Evolutionary conservation across 176 grass and related monocot genomes (phyloP).

Genomic region (Cenchrus purpureus): DNA sequence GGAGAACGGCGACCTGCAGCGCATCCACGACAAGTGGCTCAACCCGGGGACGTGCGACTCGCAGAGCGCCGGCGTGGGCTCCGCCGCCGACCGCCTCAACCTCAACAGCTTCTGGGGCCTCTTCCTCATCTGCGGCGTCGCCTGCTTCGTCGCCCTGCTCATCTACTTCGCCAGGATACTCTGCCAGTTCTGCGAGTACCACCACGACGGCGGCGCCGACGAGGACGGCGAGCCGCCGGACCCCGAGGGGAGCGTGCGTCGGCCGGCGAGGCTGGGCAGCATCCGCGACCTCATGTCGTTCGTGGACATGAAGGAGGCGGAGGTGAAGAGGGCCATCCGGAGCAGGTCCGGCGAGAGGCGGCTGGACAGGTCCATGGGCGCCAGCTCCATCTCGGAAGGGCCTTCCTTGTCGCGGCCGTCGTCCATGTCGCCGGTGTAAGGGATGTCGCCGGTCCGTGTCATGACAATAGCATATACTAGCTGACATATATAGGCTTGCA

Average conservation of each 20-base stretch:
- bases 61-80: conserved; percentile 3
- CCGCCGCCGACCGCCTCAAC: conserved; percentile 43
- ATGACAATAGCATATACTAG: too few relatives aligned
- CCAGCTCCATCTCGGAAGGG: conserved; percentile 21
- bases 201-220: not conserved
- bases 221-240: not conserved
- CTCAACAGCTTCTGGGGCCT: conserved; percentile 83
- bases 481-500: too few relatives aligned
- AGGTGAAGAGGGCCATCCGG: conserved; percentile 64
- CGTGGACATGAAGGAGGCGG: conserved; percentile 87
- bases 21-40: conserved; percentile 98
- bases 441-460: too few relatives aligned
- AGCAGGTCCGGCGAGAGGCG: conserved; percentile 59
- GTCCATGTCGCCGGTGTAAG: conserved; percentile 12
- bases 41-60: conserved; percentile 42
- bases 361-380: conserved; percentile 36
- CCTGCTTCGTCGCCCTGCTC: conserved; percentile 69
- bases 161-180: conserved; percentile 66
- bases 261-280: conserved; percentile 54
- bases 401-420: conserved; percentile 21
- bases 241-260: conserved; percentile 33
- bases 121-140: conserved; percentile 77
- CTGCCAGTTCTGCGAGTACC: conserved; percentile 67
- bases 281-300: conserved; percentile 74
- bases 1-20: conserved; percentile 89